Evolutionary conservation across 1,139 yeast genomes (phyloP).

Genomic region (Yamadazyma taylorii): DNA sequence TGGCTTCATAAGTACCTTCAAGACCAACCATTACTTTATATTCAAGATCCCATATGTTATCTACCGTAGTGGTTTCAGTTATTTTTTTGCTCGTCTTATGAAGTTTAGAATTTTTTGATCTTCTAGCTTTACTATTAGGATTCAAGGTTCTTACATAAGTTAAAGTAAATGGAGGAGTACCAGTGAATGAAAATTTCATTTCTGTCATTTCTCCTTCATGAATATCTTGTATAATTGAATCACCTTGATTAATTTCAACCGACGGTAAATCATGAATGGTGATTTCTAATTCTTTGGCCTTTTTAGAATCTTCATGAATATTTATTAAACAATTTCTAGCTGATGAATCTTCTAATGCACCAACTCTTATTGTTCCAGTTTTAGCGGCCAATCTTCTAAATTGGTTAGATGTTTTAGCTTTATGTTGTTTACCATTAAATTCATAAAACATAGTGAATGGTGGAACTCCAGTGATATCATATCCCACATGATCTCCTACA

Average conservation of each 20-base stretch:
- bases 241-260: constrained; percentile 84
- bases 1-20: constrained; percentile 94
- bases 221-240: constrained; percentile 67
- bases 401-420: constrained; percentile 57
- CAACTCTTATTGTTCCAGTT: constrained; percentile 72
- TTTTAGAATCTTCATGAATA: constrained; percentile 42
- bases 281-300: constrained; percentile 46
- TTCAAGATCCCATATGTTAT: constrained; percentile 66
- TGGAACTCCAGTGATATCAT: constrained; percentile 73
- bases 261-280: constrained; percentile 81
- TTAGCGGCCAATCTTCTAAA: constrained; percentile 73
- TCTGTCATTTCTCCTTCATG: constrained; percentile 90
- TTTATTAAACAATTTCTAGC: constrained; percentile 67
- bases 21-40: constrained; percentile 73
- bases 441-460: constrained; percentile 76
- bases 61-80: constrained; percentile 75
- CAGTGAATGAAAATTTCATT: constrained; percentile 63
- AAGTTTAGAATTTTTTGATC: constrained; percentile 18
- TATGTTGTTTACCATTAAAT: constrained; percentile 63
- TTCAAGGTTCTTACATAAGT: constrained; percentile 54
- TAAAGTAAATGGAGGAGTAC: constrained; percentile 71
- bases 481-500: constrained; percentile 87
- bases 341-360: constrained; percentile 73
- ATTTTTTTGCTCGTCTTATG: constrained; percentile 35
- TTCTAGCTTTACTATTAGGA: constrained; percentile 28